A percentile compares a stretch with the other conserved stretches of the same genome.
These are phyloP conservation scores for Aegilops umbellulata DNA, from an alignment of 176 grass and related monocot genomes.

Conservation along the genomic window DNA sequence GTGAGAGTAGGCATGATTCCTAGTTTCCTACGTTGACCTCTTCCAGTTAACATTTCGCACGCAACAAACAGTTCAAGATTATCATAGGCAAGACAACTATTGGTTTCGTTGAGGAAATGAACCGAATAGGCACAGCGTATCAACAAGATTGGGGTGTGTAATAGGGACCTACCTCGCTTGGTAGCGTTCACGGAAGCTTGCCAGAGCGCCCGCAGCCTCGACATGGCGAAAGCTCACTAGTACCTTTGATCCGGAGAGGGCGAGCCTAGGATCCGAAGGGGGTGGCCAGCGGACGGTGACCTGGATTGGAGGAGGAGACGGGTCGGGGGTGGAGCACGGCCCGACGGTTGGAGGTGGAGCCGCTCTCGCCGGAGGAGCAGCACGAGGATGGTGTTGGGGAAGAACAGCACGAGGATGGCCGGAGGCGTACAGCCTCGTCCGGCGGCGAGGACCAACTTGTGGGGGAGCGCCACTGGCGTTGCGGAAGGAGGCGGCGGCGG, in stretches of 20 bases:
- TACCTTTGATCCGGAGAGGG: background rate
- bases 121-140: background rate
- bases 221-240: conserved; percentile 30
- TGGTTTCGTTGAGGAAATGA: background rate
- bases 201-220: conserved; percentile 58
- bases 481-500: too few relatives aligned
- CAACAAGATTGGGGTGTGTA: background rate
- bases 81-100: background rate
- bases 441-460: too few relatives aligned
- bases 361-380: background rate
- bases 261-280: background rate
- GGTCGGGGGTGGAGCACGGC: too few relatives aligned
- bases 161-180: conserved; percentile 49
- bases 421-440: too few relatives aligned
- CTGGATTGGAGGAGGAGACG: background rate
- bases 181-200: conserved; percentile 73
- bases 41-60: background rate
- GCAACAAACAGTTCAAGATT: background rate
- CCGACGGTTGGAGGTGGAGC: background rate
- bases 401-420: too few relatives aligned
- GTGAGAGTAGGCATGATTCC: background rate
- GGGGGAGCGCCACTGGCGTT: too few relatives aligned
- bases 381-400: too few relatives aligned
- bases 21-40: background rate
- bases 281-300: too few relatives aligned